Conservation (phyloP, 768 basidiomycete species). For the Crassisporium funariophilum region DNA sequence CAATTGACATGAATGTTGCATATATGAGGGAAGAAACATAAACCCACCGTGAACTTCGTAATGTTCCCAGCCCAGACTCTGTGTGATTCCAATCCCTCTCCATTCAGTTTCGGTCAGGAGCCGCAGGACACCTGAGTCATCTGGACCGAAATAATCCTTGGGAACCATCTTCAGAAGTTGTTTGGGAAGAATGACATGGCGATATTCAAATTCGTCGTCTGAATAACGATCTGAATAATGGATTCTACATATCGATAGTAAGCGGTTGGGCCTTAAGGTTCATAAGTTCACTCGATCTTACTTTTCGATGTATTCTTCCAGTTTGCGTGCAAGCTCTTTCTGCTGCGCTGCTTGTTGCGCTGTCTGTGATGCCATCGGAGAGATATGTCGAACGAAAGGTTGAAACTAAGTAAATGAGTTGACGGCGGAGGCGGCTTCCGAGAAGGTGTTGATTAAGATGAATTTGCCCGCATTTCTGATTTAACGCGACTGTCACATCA, state of each 20-base stretch:
- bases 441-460: constrained; percentile 6
- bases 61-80: constrained; percentile 96
- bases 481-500: constrained; percentile 26
- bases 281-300: constrained; percentile 29
- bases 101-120: constrained; percentile 88
- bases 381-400: constrained; percentile 1
- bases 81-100: constrained; percentile 95
- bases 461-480: no score
- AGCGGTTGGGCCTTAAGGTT: constrained; percentile 15
- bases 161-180: constrained; percentile 93
- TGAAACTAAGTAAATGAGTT: neutral
- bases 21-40: neutral
- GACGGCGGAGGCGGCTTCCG: neutral
- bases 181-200: constrained; percentile 96
- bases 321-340: constrained; percentile 49
- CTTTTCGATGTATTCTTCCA: constrained; percentile 84
- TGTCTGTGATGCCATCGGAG: constrained; percentile 19
- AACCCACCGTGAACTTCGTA: constrained; percentile 92
- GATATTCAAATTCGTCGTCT: constrained; percentile 93
- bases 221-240: constrained; percentile 92
- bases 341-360: constrained; percentile 32
- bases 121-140: constrained; percentile 74
- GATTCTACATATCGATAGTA: constrained; percentile 52
- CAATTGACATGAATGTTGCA: constrained; percentile 1
- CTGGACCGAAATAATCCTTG: constrained; percentile 78